phyloP scores from a whole-genome alignment of 2,329 filamentous ascomycete genomes.

The Thelonectria discophora region DNA sequence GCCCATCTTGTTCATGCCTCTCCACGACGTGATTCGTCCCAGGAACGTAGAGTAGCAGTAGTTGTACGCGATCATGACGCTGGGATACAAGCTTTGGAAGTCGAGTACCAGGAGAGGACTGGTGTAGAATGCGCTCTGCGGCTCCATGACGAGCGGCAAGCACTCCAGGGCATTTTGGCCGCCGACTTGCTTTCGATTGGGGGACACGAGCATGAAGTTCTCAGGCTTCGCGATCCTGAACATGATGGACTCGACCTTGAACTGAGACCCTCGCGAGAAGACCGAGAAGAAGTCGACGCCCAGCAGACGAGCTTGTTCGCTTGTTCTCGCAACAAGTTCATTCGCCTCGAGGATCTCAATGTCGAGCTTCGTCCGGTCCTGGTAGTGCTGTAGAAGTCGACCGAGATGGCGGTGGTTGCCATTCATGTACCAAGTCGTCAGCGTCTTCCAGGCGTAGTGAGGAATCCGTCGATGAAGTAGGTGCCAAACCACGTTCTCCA shows the following conservation, averaged over 20 bases:
- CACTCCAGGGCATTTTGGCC: constrained; percentile 95
- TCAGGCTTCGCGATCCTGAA: constrained; percentile 98
- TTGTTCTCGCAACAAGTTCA: constrained; percentile 86
- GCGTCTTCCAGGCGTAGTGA: constrained; percentile 80
- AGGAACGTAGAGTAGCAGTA: constrained; percentile 98
- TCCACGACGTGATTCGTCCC: constrained; percentile 85
- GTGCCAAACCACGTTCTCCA: constrained; percentile 96
- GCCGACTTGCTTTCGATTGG: constrained; percentile 90
- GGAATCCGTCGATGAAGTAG: constrained; percentile 87
- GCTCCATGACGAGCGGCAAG: constrained; percentile 95
- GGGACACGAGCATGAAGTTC: constrained; percentile 89
- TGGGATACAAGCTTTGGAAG: constrained; percentile 96
- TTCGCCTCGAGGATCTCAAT: constrained; percentile 92
- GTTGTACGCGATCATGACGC: constrained; percentile 99
- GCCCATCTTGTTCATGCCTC: constrained; percentile 93
- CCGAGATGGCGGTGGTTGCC: constrained; percentile 72
- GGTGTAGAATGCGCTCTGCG: constrained; percentile 91
- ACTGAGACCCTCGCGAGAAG: constrained; percentile 93
- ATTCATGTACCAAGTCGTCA: constrained; percentile 85
- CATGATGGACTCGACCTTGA: constrained; percentile 99
- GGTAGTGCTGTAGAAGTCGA: constrained; percentile 82
- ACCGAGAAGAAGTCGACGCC: constrained; percentile 98
- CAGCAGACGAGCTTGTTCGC: constrained; percentile 90
- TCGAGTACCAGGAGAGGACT: constrained; percentile 91
- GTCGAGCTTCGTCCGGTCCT: constrained; percentile 78